Percentiles rank a stretch among this genome's conserved stretches.
Evolutionary conservation across 129 eudicot species (phyloP).

Genomic region (Ambrosia trifida): DNA sequence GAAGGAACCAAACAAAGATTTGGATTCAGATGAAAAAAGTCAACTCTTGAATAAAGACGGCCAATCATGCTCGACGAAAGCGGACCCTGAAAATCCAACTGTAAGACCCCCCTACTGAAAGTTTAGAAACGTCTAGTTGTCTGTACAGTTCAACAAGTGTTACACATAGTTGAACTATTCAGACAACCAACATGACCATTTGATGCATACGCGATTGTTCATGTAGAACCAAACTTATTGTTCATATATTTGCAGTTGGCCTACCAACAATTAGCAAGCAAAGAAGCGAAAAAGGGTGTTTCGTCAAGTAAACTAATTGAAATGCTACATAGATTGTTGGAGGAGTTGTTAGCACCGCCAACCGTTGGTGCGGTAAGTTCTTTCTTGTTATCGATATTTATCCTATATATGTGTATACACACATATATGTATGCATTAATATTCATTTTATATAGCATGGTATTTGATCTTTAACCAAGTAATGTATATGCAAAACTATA

Average conservation of each 20-base stretch:
- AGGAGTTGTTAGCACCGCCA: slow-evolving; percentile 89
- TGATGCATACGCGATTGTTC: background rate
- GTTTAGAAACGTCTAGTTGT: background rate
- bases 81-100: slow-evolving; percentile 34
- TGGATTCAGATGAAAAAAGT: slow-evolving; percentile 55
- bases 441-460: background rate
- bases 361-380: slow-evolving; percentile 76
- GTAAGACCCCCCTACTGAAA: slow-evolving; percentile 29
- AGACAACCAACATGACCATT: slow-evolving; percentile 12
- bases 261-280: slow-evolving; percentile 28
- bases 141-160: background rate
- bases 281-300: slow-evolving; percentile 20
- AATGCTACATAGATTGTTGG: slow-evolving; percentile 42
- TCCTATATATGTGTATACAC: background rate
- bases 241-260: slow-evolving; percentile 37
- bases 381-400: background rate
- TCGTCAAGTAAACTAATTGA: slow-evolving; percentile 36
- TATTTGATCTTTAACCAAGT: background rate
- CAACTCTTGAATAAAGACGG: slow-evolving; percentile 47
- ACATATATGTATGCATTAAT: no score
- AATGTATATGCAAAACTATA: slow-evolving; percentile 12
- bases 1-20: slow-evolving; percentile 57
- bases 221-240: background rate
- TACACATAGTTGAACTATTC: background rate
- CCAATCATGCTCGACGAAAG: slow-evolving; percentile 23